phyloP scores from a whole-genome alignment of 306 rosid species.

The Pueraria montana region DNA sequence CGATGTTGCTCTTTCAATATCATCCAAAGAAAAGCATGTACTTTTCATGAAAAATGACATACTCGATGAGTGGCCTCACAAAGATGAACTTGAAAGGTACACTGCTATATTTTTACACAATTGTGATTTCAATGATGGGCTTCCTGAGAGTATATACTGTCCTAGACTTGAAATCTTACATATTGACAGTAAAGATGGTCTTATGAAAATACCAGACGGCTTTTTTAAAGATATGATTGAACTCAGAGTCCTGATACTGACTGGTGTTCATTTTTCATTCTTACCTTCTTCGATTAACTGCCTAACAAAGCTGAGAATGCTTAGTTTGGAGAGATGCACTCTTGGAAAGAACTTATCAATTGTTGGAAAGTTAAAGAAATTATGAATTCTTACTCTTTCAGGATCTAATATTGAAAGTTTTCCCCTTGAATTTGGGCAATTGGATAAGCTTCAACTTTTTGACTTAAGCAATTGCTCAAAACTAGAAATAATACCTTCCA shows the following conservation, averaged over 20 bases:
- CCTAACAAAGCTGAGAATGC: conserved; percentile 31
- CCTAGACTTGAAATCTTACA: conserved; percentile 32
- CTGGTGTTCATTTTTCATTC: not conserved
- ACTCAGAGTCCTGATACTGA: conserved; percentile 23
- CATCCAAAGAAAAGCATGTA: not conserved
- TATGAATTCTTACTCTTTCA: conserved; percentile 40
- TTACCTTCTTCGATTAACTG: conserved; percentile 3
- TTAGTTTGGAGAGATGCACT: conserved; percentile 17
- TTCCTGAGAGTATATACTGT: not conserved
- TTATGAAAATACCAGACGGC: not conserved
- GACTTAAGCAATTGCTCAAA: conserved; percentile 28
- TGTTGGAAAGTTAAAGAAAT: conserved; percentile 30
- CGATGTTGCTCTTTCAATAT: conserved; percentile 34
- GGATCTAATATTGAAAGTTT: conserved; percentile 39
- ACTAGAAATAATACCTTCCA: conserved; percentile 21
- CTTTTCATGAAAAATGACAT: not conserved
- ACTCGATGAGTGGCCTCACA: too few relatives aligned
- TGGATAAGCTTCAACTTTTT: conserved; percentile 30
- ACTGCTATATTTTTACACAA: not conserved
- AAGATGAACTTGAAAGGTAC: too few relatives aligned
- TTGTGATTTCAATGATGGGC: not conserved
- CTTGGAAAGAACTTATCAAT: not conserved
- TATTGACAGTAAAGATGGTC: not conserved
- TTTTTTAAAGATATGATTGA: conserved; percentile 7
- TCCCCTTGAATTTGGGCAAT: conserved; percentile 7